Evolutionary conservation across 805 yeast species (phyloP), one percentile per base, ranked within the genome.

Genomic region (Kurtzmaniella cleridarum): DNA sequence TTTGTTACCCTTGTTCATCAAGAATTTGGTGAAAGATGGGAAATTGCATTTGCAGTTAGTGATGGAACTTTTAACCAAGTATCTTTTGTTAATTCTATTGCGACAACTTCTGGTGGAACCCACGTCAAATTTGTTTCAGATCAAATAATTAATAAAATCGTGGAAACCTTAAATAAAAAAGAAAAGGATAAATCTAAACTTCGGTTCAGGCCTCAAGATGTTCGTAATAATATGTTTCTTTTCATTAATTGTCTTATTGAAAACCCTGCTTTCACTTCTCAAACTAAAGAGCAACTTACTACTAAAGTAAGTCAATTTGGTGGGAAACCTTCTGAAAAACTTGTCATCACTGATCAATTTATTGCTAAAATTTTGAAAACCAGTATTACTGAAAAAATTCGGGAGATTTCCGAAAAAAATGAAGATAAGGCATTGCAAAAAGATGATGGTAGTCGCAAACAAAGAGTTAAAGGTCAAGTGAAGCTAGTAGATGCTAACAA

Each of bases 191-290:
- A 76, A 51, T 74, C 73, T 44, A 73, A 72, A 38, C 79, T 88
- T 12, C 80, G 79, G 62, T 78, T 93, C 43, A 86, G 84, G 51
- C 93, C 95, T 3, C 82, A 82, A 50, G 98, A 93, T 62, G 84
- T 93, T 41, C 81, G 82, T 55, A 88, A 82, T 62, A 84, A 89
- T 60, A 85, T 93, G 81, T 93, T 93, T 52, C 54, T 93, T 27
- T 93, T 93, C 52, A 71, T 93, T 45, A 93, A 93, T 60, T 88
- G 96, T 73, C 70, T 90, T 50, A 81, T 93, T 62, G 96, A 89
- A 57, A 93, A 93, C 51, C 98, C 98, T 0, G 95, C 98, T 0
- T 93, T 93, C 59, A 89, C 97, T 0, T 90, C 98, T 0, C 98
- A 93, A 65, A 93, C 98, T 0, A 93, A 93, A 55, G 98, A 93